Evolutionary conservation across 345 rosid genomes (phyloP).

Genomic region (Sisymbrium altissimum): DNA sequence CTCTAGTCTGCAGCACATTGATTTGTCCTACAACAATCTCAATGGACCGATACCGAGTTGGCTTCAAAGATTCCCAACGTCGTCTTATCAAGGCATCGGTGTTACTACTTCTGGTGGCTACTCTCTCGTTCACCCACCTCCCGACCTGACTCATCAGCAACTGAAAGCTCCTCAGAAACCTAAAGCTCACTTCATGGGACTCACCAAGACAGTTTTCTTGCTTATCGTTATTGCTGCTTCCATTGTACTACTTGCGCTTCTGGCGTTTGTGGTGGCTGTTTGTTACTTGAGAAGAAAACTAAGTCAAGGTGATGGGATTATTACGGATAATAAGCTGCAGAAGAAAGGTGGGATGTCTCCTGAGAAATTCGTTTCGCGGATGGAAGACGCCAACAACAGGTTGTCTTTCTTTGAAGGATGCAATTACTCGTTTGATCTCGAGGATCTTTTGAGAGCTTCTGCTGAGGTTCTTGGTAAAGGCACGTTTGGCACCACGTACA

Average conservation of each 20-base stretch:
- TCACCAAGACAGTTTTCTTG: constrained; percentile 51
- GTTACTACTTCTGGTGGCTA: constrained; percentile 14
- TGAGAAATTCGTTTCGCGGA: constrained; percentile 71
- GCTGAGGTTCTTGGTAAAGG: constrained; percentile 99
- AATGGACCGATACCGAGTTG: constrained; percentile 61
- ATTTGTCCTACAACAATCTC: constrained; percentile 65
- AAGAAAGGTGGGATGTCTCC: constrained; percentile 81
- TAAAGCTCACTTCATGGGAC: constrained; percentile 29
- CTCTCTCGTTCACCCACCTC: constrained; percentile 29
- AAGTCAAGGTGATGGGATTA: constrained; percentile 19
- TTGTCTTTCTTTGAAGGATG: constrained; percentile 95
- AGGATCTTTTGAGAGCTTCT: constrained; percentile 94
- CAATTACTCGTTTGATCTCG: constrained; percentile 83
- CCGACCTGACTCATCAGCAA: neutral
- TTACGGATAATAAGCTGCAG: constrained; percentile 44
- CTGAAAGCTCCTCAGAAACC: constrained; percentile 18
- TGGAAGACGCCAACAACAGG: constrained; percentile 73
- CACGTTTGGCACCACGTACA: constrained; percentile 86
- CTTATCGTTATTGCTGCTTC: constrained; percentile 46
- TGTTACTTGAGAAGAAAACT: constrained; percentile 53
- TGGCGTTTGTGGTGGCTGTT: constrained; percentile 48
- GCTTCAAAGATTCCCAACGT: constrained; percentile 58
- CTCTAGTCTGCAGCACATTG: constrained; percentile 51
- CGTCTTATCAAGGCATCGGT: constrained; percentile 55
- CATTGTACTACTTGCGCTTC: constrained; percentile 42